Percentiles rank a stretch among this genome's conserved stretches.
Evolutionary conservation across 306 rosid species (phyloP).

Genomic region (Cucurbita maxima): DNA sequence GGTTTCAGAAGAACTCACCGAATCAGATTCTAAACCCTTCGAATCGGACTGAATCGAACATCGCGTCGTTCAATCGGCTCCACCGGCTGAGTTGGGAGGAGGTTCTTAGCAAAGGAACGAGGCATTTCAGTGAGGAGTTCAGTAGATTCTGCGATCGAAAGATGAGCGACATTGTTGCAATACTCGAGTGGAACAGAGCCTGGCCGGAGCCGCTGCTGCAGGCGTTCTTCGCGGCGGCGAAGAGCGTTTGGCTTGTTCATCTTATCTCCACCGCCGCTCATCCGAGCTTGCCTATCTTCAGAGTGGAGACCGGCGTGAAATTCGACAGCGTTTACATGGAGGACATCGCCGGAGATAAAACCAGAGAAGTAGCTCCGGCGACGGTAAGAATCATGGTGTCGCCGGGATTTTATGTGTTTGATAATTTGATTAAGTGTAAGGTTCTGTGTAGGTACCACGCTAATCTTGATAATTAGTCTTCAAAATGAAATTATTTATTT

Average conservation of each 20-base stretch:
- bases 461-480: slow-evolving; percentile 6
- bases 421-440: slow-evolving; percentile 75
- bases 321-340: slow-evolving; percentile 85
- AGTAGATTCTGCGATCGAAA: slow-evolving; percentile 85
- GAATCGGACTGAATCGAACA: slow-evolving; percentile 44
- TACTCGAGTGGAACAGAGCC: slow-evolving; percentile 90
- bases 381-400: slow-evolving; percentile 71
- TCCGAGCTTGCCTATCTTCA: slow-evolving; percentile 50
- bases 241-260: slow-evolving; percentile 79
- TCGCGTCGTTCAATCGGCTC: slow-evolving; percentile 33
- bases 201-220: slow-evolving; percentile 90
- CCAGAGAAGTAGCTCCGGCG: slow-evolving; percentile 35
- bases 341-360: slow-evolving; percentile 60
- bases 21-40: slow-evolving; percentile 41
- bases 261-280: slow-evolving; percentile 70
- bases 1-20: slow-evolving; percentile 46
- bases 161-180: slow-evolving; percentile 83
- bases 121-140: slow-evolving; percentile 86
- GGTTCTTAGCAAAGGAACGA: slow-evolving; percentile 72
- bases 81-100: slow-evolving; percentile 75
- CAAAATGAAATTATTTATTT: background rate
- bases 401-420: slow-evolving; percentile 79
- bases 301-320: slow-evolving; percentile 44
- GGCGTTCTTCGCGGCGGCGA: slow-evolving; percentile 77
- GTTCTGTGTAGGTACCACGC: slow-evolving; percentile 68